Percentiles rank a stretch among this genome's conserved stretches.
Evolutionary conservation across 345 rosid species (phyloP).

Genomic region (Lepidium africanum): DNA sequence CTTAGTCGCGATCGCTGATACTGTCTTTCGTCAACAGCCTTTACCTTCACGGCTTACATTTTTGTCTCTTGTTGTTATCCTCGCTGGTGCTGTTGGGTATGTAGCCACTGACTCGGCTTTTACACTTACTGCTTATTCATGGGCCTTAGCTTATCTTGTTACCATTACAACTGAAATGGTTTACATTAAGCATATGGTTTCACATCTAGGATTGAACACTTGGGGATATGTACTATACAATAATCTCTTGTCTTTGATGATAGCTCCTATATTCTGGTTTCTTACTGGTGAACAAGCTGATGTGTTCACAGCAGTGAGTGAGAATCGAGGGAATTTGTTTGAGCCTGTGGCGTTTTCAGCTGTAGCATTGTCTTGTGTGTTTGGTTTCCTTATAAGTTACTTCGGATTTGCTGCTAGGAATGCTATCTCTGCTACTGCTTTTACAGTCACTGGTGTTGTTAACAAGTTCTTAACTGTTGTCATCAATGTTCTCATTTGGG

Average conservation of each 20-base stretch:
- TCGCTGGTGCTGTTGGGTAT: slow-evolving; percentile 90
- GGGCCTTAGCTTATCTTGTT: slow-evolving; percentile 89
- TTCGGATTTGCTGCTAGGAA: slow-evolving; percentile 92
- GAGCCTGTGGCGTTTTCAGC: slow-evolving; percentile 55
- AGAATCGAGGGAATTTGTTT: slow-evolving; percentile 49
- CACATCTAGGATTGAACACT: slow-evolving; percentile 84
- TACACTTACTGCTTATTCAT: slow-evolving; percentile 76
- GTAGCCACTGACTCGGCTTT: slow-evolving; percentile 88
- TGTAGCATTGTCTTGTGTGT: slow-evolving; percentile 74
- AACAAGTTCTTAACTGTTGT: slow-evolving; percentile 94
- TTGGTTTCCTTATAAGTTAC: slow-evolving; percentile 90
- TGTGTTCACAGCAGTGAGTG: slow-evolving; percentile 52
- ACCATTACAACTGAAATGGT: slow-evolving; percentile 97
- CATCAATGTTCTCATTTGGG: slow-evolving; percentile 94
- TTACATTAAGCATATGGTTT: slow-evolving; percentile 93
- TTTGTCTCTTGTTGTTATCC: slow-evolving; percentile 50
- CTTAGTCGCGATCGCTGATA: slow-evolving; percentile 88
- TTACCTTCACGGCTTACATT: slow-evolving; percentile 79
- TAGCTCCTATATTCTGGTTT: slow-evolving; percentile 89
- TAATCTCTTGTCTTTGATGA: slow-evolving; percentile 77
- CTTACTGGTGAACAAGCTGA: slow-evolving; percentile 72
- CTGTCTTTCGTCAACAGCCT: slow-evolving; percentile 70
- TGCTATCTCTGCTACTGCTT: slow-evolving; percentile 93
- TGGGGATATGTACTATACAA: slow-evolving; percentile 96
- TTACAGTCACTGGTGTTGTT: slow-evolving; percentile 96